Base-by-base conservation (phyloP, 768 basidiomycete species). In the Fomitopsis pulvina region DNA sequence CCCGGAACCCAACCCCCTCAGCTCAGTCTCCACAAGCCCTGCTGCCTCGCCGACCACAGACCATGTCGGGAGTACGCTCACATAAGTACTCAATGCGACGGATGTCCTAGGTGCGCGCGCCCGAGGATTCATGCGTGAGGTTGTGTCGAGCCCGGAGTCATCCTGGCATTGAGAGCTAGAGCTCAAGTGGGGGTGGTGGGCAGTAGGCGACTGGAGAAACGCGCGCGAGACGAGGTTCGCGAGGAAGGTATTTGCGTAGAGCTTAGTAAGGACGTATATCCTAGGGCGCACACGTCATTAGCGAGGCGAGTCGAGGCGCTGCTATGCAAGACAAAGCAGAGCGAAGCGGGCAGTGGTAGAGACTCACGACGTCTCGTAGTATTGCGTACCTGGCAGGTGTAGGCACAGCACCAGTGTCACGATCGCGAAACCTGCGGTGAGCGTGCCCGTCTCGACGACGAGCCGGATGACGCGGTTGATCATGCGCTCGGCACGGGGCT, bases 401-500 rank as follows among this genome's bases (percentile, higher is more conserved):
- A 32, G 8, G 44, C 28, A 45, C 6, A 45, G 27, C 6, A 30
- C 44, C 14, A 45, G 27, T 12, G 8, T 21, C 8, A 29, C 11
- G 27, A 45, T 20, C 16, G 44, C 44, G 26, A 45, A 4, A 20
- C 21, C 20, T 12, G 44, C 44, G 21, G 8, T 16, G 21, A 52
- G 11, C 9, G 47, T 37, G 16, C 52, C 52, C 3, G 52, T 52
- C 42, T 52, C 52, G 7, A 52, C 25, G 14, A 52, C 27, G 11
- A 52, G 32, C 12, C 42, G 41, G 22, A 48, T 38, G 25, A 51
- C 28, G 4, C 22, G 2, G 38, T 51, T 51, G 34, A 51, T 22
- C 25, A 46, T 28, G 8, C 18, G 24, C 20, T 51, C 44, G 3
- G 50, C 20, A 18, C 27, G 27, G 12, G 21, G 24, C 21, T 30